Evolutionary conservation across 495 filamentous ascomycete species (phyloP).

Genomic region (Venustampulla echinocandica): DNA sequence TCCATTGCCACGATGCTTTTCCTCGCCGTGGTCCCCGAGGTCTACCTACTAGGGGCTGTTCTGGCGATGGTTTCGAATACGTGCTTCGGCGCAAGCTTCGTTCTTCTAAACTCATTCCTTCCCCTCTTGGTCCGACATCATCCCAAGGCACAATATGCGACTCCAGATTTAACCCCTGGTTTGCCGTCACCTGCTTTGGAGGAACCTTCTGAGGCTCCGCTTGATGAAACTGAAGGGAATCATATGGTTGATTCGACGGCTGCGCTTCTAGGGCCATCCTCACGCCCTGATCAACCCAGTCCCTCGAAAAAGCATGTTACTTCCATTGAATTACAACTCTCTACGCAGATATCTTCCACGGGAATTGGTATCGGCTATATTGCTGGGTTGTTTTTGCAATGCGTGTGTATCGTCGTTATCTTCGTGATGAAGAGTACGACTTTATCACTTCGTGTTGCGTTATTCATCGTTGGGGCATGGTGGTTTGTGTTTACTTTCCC

Average conservation of each 20-base stretch:
- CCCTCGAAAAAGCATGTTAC: constrained; percentile 23
- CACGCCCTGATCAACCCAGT: constrained; percentile 23
- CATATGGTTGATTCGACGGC: constrained; percentile 34
- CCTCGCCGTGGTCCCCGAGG: constrained; percentile 59
- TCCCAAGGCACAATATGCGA: constrained; percentile 37
- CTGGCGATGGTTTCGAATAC: constrained; percentile 86
- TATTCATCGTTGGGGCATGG: constrained; percentile 87
- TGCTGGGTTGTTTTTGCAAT: constrained; percentile 71
- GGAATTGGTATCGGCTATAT: constrained; percentile 89
- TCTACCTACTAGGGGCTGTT: constrained; percentile 73
- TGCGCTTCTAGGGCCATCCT: constrained; percentile 33
- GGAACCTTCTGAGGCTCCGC: constrained; percentile 22
- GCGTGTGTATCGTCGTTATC: constrained; percentile 64
- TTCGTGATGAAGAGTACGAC: constrained; percentile 61
- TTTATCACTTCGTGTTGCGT: constrained; percentile 68
- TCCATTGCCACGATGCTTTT: constrained; percentile 82
- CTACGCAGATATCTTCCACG: constrained; percentile 77
- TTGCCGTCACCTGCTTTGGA: constrained; percentile 14
- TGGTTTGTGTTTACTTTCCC: constrained; percentile 91
- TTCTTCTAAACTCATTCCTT: constrained; percentile 75
- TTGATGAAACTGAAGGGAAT: constrained; percentile 16
- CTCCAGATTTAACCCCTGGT: constrained; percentile 28
- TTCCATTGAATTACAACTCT: constrained; percentile 63
- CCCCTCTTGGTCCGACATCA: constrained; percentile 75
- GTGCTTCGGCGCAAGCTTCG: constrained; percentile 80